Base-by-base conservation (phyloP, 257 asterid genomes). In the Scutellaria galericulata region DNA sequence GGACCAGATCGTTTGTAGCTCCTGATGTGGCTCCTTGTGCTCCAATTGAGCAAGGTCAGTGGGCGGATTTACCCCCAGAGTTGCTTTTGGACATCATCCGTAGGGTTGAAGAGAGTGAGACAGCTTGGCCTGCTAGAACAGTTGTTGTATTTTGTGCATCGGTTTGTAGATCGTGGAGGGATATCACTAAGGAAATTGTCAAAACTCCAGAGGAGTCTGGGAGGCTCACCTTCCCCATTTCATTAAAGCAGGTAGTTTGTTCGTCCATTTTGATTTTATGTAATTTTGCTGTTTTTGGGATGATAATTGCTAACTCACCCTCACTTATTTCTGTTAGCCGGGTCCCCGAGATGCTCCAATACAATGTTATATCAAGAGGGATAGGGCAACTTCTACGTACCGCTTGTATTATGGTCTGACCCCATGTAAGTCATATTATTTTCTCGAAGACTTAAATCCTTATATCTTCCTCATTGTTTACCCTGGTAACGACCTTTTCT, bases 81-180 rank as follows among this genome's bases (percentile, higher is more conserved):
- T 80, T 94, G 82, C 96, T 94, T 69, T 75, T 91, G 83, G 98
- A 94, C 75, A 91, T 94, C 64, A 81, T 94, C 31, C 81, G 80
- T 50, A 84, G 97, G 76, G 95, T 94, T 46, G 98, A 94, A 77
- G 90, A 91, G 95, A 89, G 95, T 42, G 98, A 89, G 78, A 84
- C 90, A 4, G 87, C 89, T 7, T 94, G 97, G 97, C 98, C 98
- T 41, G 96, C 95, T 9, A 86, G 98, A 72, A 82, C 85, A 0
- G 96, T 83, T 18, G 91, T 94, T 20, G 86, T 94, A 71, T 94
- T 83, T 70, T 94, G 97, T 79, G 99, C 96, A 6, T 82, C 96
- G 1, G 97, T 94, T 76, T 94, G 98, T 82, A 89, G 86, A 74
- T 85, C 96, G 22, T 94, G 99, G 99, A 91, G 99, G 74, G 90